Percentiles rank a stretch among this genome's conserved stretches.
Evolutionary conservation across 345 rosid species (phyloP).

Genomic region (Streptanthus diversifolius): DNA sequence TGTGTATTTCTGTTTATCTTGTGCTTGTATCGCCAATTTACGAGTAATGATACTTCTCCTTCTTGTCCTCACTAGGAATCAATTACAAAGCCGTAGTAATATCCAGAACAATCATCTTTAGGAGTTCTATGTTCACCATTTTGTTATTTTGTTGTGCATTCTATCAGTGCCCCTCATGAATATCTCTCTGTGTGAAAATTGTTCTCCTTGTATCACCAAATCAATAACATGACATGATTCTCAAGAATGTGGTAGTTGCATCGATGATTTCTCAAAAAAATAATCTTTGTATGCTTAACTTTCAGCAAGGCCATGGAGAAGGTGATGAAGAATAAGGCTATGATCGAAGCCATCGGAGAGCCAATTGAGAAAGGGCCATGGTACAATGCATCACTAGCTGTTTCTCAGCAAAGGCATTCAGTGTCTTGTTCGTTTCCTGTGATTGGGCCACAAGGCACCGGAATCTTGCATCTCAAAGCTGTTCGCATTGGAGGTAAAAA

Average conservation of each 20-base stretch:
- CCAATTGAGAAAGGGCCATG: conserved; percentile 93
- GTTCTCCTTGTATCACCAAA: neutral
- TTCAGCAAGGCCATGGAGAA: conserved; percentile 90
- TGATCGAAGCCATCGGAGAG: conserved; percentile 81
- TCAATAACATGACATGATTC: neutral
- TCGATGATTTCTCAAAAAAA: neutral
- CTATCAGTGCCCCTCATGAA: neutral
- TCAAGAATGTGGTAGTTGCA: conserved; percentile 16
- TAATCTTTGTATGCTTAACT: conserved; percentile 14
- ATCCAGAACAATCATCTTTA: conserved; percentile 1
- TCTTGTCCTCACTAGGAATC: neutral
- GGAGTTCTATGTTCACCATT: neutral
- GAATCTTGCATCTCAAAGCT: conserved; percentile 82
- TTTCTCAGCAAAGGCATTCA: conserved; percentile 80
- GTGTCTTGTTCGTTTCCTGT: conserved; percentile 95
- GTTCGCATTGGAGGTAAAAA: conserved; percentile 65
- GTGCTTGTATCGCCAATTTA: neutral
- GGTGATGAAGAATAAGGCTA: conserved; percentile 59
- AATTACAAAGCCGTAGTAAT: neutral
- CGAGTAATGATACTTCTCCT: too few species aligned
- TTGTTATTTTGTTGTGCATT: neutral
- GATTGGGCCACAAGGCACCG: conserved; percentile 42
- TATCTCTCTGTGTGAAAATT: neutral
- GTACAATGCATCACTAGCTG: conserved; percentile 94
- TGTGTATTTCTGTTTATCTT: neutral